Evolutionary conservation across 164 flowering plant species (phyloP), one percentile per base, ranked within the genome.

Genomic region (Protea cynaroides): DNA sequence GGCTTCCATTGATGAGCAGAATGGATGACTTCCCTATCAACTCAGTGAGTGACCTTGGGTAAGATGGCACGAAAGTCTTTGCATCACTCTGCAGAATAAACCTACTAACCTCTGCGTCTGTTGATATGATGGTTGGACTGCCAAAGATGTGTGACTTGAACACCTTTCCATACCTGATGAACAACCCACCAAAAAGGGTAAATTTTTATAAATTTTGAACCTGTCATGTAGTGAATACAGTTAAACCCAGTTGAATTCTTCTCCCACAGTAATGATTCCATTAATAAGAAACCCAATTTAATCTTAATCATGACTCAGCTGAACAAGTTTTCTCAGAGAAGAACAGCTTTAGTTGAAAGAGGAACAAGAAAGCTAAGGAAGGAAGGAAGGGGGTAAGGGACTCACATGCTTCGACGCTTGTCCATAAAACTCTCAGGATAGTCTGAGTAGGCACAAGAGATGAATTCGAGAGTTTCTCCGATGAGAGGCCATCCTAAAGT

Each of bases 141-240:
- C 97, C 98, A 69, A 91, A 88, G 64, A 94, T 79, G 74, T 94
- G 97, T 14, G 98, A 89, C 77, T 90, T 91, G 76, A 94, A 94
- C 80, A 94, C 97, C 71, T 85, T 88, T 64, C 98, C 98, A 74
- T 91, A 91, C 88, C 98, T 90, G 34, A 29, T 29, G 34, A 29
- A 38, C 55, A 40, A 40, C 1, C 10, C 14, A 40, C 34, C 34
- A 29, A 5, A 29, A 29, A 29, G 34, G 34, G 34, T 29, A 29
- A 29, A 29, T 29, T n/a, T n/a, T n/a, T 29, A 29, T 2, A 29
- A 29, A 29, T 29, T 29, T 29, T 29, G 34, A 29, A 5, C 34
- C 34, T 29, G 34, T 29, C 34, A 3, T 29, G 34, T 29, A 29
- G 34, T 29, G 34, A 5, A 29, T 29, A 29, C 34, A 29, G 34